phyloP scores from a whole-genome alignment of 2,329 filamentous ascomycete genomes.

The Magnaporthales sp. region DNA sequence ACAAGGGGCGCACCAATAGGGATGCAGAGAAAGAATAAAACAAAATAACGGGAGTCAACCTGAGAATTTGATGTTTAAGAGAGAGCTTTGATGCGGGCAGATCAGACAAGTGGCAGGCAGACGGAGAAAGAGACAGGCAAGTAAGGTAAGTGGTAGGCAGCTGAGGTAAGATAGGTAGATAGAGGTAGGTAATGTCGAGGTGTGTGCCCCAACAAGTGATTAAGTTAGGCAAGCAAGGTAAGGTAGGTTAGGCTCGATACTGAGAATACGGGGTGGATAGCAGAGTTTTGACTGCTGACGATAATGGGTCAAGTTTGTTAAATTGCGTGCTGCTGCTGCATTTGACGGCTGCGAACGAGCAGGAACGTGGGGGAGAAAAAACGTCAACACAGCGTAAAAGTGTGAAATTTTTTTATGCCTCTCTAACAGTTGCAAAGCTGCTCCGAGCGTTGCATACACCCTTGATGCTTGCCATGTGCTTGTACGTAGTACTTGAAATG shows the following conservation, averaged over 20 bases:
- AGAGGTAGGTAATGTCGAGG: not conserved
- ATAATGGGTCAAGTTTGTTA: not conserved
- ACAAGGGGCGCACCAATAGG: constrained; percentile 4
- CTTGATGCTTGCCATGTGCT: constrained; percentile 23
- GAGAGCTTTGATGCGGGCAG: not conserved
- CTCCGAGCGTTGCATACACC: constrained; percentile 10
- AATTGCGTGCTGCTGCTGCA: not conserved
- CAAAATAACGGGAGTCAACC: not conserved
- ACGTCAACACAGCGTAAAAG: not conserved
- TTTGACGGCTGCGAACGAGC: not conserved
- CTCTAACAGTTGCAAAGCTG: not conserved
- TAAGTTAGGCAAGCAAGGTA: not conserved
- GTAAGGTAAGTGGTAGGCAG: not conserved
- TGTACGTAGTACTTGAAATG: constrained; percentile 10
- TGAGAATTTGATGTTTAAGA: not conserved
- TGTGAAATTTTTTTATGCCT: constrained; percentile 7
- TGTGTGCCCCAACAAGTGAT: not conserved
- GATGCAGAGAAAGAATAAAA: not conserved
- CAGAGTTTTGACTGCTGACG: not conserved
- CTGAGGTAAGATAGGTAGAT: not conserved
- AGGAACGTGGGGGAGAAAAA: not conserved
- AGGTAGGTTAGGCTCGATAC: not conserved
- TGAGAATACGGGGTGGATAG: not conserved
- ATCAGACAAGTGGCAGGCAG: not conserved
- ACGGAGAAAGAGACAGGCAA: not conserved